Conservation (phyloP, 140 eudicot species). For the Flaveria floridana region DNA sequence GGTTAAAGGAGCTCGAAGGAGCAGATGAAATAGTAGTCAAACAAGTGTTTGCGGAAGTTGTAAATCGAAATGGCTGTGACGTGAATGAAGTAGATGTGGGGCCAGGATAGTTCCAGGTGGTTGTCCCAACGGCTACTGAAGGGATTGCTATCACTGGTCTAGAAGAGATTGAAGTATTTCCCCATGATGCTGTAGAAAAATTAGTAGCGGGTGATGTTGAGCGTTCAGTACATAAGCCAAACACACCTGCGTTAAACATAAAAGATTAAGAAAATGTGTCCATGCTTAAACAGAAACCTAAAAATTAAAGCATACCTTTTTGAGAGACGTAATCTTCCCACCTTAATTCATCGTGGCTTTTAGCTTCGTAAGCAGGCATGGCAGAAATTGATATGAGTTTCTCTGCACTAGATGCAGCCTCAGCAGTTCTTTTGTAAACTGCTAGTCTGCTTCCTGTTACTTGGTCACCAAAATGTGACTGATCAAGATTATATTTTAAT, state of each 20-base stretch:
- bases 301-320: conserved; percentile 39
- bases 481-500: conserved; percentile 15
- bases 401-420: neutral
- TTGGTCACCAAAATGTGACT: conserved; percentile 5
- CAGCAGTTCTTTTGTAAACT: conserved; percentile 36
- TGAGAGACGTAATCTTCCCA: conserved; percentile 43
- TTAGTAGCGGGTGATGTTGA: conserved; percentile 21
- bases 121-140: neutral
- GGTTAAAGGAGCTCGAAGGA: conserved; percentile 18
- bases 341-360: conserved; percentile 66
- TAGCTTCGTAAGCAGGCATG: conserved; percentile 44
- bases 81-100: conserved; percentile 26
- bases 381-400: conserved; percentile 49
- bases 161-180: conserved; percentile 20
- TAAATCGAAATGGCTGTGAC: conserved; percentile 16
- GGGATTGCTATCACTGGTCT: neutral
- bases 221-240: conserved; percentile 11
- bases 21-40: neutral
- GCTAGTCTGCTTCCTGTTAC: conserved; percentile 33
- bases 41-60: conserved; percentile 24
- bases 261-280: neutral
- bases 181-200: conserved; percentile 14
- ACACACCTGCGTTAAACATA: conserved; percentile 26
- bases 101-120: conserved; percentile 27
- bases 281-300: neutral